Evolutionary conservation across 495 filamentous ascomycete genomes (phyloP).

Genomic region (Neurospora sp.): DNA sequence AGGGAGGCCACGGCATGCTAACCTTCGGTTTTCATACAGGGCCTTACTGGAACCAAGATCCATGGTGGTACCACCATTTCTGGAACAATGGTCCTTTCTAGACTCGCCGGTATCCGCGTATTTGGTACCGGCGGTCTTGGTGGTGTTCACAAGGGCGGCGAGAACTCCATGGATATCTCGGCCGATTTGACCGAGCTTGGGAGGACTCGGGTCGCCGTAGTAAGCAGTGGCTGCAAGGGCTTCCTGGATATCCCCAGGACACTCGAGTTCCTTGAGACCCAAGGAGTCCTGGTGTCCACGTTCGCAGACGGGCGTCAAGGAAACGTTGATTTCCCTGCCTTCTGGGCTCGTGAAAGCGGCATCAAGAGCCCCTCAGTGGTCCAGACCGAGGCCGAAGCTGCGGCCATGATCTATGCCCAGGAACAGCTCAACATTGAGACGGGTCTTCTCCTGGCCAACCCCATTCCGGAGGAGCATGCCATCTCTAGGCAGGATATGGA

Average conservation of each 20-base stretch:
- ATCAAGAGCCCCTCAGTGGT: slow-evolving; percentile 65
- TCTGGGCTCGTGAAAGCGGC: slow-evolving; percentile 81
- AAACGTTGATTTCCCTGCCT: slow-evolving; percentile 71
- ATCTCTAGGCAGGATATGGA: slow-evolving; percentile 69
- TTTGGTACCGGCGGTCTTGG: slow-evolving; percentile 83
- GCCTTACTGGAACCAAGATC: slow-evolving; percentile 50
- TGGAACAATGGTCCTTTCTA: slow-evolving; percentile 83
- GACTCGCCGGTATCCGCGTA: slow-evolving; percentile 79
- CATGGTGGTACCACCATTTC: slow-evolving; percentile 90
- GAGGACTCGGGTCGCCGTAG: slow-evolving; percentile 79
- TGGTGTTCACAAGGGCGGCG: slow-evolving; percentile 86
- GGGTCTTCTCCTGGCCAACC: slow-evolving; percentile 81
- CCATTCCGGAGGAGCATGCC: slow-evolving; percentile 60
- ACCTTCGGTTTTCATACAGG: slow-evolving; percentile 29
- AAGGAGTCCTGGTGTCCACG: slow-evolving; percentile 77
- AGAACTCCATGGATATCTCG: slow-evolving; percentile 82
- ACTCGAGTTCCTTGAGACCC: slow-evolving; percentile 88
- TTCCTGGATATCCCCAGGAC: slow-evolving; percentile 89
- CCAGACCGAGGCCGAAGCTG: slow-evolving; percentile 67
- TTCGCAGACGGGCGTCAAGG: slow-evolving; percentile 70
- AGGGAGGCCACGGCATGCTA: background rate
- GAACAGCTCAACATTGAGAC: slow-evolving; percentile 54
- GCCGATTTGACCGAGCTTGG: slow-evolving; percentile 93
- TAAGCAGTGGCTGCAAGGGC: slow-evolving; percentile 87
- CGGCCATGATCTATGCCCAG: slow-evolving; percentile 58